Evolutionary conservation across 768 basidiomycete species (phyloP).

Genomic region (Dioszegia aurantiaca): DNA sequence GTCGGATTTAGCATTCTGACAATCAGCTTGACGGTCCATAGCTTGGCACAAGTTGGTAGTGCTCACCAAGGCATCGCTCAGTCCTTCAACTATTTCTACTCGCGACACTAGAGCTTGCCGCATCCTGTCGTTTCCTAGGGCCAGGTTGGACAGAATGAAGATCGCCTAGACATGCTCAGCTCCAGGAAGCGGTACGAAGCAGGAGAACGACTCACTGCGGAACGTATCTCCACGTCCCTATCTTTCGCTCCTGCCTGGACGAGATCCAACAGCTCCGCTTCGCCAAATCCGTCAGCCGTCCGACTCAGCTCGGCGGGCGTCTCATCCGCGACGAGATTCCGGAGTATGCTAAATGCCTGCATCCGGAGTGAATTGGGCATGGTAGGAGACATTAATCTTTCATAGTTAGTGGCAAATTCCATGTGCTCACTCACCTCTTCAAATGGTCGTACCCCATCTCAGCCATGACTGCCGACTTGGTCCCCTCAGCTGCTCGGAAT

Average conservation of each 20-base stretch:
- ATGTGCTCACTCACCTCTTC: conserved; percentile 56
- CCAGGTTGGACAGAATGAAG: conserved; percentile 35
- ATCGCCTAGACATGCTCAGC: conserved; percentile 19
- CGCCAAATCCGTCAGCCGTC: conserved; percentile 29
- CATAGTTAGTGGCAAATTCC: conserved; percentile 4
- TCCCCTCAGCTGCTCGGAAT: conserved; percentile 61
- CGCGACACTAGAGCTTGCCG: conserved; percentile 23
- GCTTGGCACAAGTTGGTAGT: not conserved
- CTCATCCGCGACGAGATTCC: conserved; percentile 40
- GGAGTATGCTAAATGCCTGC: conserved; percentile 36
- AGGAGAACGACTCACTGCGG: conserved; percentile 24
- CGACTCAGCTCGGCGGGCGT: conserved; percentile 27
- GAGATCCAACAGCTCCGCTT: conserved; percentile 25
- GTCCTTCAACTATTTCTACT: conserved; percentile 31
- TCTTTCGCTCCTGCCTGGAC: conserved; percentile 22
- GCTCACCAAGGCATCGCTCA: conserved; percentile 39
- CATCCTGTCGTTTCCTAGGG: conserved; percentile 36
- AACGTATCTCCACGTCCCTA: conserved; percentile 23
- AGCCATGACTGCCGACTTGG: conserved; percentile 68
- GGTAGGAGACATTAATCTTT: conserved; percentile 10
- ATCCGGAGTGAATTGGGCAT: conserved; percentile 22
- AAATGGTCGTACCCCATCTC: conserved; percentile 67
- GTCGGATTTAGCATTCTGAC: conserved; percentile 32
- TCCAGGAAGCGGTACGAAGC: not conserved
- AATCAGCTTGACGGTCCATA: not conserved